These are phyloP conservation scores for Rhizophagus sp. DNA, from an alignment of 192 early-diverging fungal species.

Conservation along the genomic window DNA sequence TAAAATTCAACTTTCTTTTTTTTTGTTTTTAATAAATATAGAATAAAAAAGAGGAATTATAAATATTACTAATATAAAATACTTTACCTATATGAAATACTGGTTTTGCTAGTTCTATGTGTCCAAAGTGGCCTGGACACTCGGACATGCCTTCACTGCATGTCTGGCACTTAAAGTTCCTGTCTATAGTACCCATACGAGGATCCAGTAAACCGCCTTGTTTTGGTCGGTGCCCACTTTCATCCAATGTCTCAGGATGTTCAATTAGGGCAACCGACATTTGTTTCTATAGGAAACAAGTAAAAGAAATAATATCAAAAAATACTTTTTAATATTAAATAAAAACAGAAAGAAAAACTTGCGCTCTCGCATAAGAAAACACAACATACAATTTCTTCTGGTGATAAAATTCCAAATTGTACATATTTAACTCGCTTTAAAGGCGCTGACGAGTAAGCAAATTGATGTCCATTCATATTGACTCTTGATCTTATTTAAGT, in stretches of 20 bases:
- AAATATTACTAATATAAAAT: background rate
- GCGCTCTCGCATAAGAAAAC: conserved; percentile 5
- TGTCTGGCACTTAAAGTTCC: conserved; percentile 95
- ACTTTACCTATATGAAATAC: conserved; percentile 87
- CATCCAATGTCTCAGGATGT: conserved; percentile 84
- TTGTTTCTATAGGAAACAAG: conserved; percentile 68
- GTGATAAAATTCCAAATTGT: conserved; percentile 95
- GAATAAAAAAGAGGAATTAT: background rate
- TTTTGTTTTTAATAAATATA: background rate
- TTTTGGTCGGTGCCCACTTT: conserved; percentile 81
- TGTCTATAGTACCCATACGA: conserved; percentile 96
- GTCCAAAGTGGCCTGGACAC: conserved; percentile 98
- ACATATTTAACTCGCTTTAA: conserved; percentile 84
- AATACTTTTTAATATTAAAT: background rate
- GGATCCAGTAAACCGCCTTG: conserved; percentile 88
- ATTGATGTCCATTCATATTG: conserved; percentile 59
- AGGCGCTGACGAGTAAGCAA: conserved; percentile 78
- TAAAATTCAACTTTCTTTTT: background rate
- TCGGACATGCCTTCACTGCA: conserved; percentile 93
- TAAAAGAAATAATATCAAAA: background rate
- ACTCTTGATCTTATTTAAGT: conserved; percentile 20
- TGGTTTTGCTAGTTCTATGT: conserved; percentile 94
- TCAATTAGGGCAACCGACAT: conserved; percentile 97
- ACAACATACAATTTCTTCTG: conserved; percentile 91
- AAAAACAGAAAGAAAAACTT: background rate